phyloP scores from a whole-genome alignment of 2,329 filamentous ascomycete species.

The Botrytis cinerea region DNA sequence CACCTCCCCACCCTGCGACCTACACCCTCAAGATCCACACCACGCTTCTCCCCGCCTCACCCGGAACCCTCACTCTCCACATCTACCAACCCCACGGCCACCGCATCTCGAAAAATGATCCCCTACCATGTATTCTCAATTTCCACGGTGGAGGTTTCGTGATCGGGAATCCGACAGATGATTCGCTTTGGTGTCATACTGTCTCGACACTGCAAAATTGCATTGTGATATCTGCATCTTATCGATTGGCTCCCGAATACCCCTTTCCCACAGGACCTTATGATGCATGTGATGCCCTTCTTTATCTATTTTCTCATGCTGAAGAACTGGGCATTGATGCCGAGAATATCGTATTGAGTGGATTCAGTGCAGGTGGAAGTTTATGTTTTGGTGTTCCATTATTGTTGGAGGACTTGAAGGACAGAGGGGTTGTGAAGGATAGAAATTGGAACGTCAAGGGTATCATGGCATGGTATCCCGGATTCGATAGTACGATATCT shows the following conservation, averaged over 20 bases:
- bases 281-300: constrained; percentile 51
- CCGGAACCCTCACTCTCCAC: constrained; percentile 7
- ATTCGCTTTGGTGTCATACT: constrained; percentile 42
- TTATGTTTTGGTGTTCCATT: constrained; percentile 28
- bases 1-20: constrained; percentile 2
- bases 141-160: constrained; percentile 44
- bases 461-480: constrained; percentile 13
- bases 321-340: constrained; percentile 29
- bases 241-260: constrained; percentile 50
- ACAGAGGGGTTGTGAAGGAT: constrained; percentile 12
- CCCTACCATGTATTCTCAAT: constrained; percentile 40
- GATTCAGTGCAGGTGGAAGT: constrained; percentile 49
- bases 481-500: constrained; percentile 25
- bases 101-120: background rate
- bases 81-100: constrained; percentile 14
- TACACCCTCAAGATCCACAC: constrained; percentile 4
- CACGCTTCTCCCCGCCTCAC: background rate
- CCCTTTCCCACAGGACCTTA: constrained; percentile 48
- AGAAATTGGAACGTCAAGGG: background rate
- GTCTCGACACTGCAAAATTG: constrained; percentile 45
- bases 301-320: constrained; percentile 39
- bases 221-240: constrained; percentile 47
- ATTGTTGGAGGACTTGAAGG: constrained; percentile 24
- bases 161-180: constrained; percentile 42
- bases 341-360: constrained; percentile 46